A percentile compares a stretch with the other conserved stretches of the same genome.
These are phyloP conservation scores for Carex parvula DNA, from an alignment of 176 grass and related monocot genomes.

Conservation along the genomic window DNA sequence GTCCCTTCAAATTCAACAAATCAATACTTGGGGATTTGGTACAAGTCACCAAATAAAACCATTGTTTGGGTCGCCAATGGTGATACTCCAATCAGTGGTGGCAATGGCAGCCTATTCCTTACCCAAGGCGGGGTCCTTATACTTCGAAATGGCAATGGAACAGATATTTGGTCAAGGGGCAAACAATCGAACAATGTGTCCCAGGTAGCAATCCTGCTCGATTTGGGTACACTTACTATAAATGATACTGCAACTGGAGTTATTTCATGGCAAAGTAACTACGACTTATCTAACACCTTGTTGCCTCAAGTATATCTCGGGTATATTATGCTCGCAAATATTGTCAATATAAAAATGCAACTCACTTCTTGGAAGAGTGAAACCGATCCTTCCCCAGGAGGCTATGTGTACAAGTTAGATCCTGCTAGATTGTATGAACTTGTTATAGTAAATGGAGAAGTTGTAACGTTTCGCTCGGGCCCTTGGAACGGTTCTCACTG, in stretches of 20 bases:
- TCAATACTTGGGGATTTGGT: slow-evolving; percentile 28
- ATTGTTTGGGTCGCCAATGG: slow-evolving; percentile 23
- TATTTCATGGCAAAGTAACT: slow-evolving; percentile 2
- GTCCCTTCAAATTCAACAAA: neutral
- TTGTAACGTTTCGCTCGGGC: slow-evolving; percentile 8
- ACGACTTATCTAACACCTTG: slow-evolving; percentile 23
- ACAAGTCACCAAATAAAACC: neutral
- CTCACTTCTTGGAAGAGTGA: slow-evolving; percentile 18
- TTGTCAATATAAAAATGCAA: slow-evolving; percentile 12
- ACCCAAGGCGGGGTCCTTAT: neutral
- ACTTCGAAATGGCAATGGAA: neutral
- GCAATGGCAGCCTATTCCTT: neutral
- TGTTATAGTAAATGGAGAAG: slow-evolving; percentile 10
- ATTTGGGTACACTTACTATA: slow-evolving; percentile 12
- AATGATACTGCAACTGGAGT: neutral
- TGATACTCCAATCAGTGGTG: slow-evolving; percentile 13
- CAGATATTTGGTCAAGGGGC: neutral
- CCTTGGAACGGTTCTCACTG: slow-evolving; percentile 25
- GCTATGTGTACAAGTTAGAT: slow-evolving; percentile 14
- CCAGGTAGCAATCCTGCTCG: neutral
- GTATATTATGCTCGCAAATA: neutral
- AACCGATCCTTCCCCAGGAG: slow-evolving; percentile 5
- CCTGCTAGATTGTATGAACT: slow-evolving; percentile 15
- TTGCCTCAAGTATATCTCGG: neutral
- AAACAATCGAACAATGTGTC: neutral